These are phyloP conservation scores for Colletotrichum truncatum DNA, from an alignment of 2,329 filamentous ascomycete genomes.

Conservation along the genomic window DNA sequence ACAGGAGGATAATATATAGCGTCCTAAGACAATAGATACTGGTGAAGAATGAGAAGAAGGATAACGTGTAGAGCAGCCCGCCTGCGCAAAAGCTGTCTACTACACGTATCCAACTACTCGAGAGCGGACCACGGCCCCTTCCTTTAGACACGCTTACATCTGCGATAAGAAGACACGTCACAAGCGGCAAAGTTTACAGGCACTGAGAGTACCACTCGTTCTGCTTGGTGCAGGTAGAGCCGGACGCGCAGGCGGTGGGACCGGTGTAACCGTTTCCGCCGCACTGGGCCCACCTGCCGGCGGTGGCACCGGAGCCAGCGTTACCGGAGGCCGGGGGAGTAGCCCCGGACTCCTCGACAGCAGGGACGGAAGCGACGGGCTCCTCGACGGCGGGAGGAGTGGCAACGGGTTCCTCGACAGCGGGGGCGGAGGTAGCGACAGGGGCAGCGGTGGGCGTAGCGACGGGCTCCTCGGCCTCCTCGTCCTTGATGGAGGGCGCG, in stretches of 20 bases:
- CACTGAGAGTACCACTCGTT: slow-evolving; percentile 54
- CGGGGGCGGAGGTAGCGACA: neutral
- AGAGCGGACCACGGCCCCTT: no score
- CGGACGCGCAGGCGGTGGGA: slow-evolving; percentile 43
- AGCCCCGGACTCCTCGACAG: neutral
- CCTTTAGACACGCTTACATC: no score
- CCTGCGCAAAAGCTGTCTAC: no score
- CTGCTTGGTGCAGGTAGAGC: slow-evolving; percentile 44
- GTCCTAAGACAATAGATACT: no score
- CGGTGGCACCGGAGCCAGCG: slow-evolving; percentile 19
- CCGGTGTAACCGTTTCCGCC: slow-evolving; percentile 46
- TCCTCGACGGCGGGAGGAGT: neutral
- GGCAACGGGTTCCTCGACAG: neutral
- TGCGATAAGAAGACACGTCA: no score
- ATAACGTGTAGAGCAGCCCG: no score
- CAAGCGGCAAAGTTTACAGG: no score
- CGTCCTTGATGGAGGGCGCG: slow-evolving; percentile 1
- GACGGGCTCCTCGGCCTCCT: neutral
- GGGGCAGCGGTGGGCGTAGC: neutral
- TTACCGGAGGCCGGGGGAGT: no score
- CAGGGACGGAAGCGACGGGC: neutral
- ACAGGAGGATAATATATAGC: no score
- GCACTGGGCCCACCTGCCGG: slow-evolving; percentile 45
- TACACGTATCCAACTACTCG: no score
- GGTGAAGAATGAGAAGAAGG: no score